Base-by-base conservation (phyloP, 1,139 yeast species). In the Taphrina pruni region DNA sequence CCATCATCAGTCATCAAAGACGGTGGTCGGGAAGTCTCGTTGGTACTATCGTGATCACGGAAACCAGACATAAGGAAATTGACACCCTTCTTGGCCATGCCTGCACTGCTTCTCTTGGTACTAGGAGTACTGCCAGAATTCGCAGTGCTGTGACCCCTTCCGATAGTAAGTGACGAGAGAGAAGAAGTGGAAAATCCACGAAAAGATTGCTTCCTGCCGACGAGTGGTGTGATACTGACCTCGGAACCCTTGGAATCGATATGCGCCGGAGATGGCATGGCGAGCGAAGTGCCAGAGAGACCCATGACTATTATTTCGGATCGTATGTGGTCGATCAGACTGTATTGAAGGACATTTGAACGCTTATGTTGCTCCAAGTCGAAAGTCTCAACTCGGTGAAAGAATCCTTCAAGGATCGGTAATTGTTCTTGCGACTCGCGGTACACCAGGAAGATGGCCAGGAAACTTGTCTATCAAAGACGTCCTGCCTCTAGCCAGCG, bases 181-280 rank as follows among this genome's bases (percentile, higher is more conserved):
- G 67, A 64, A 21, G 58, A 46, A 4, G 67, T 20, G 32, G 61
- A 54, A 48, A 64, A 64, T 6, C 67, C 67, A 36, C 67, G 67
- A 36, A 64, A 64, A 38, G 67, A 64, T 35, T 64, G 67, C 54
- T 64, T 64, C 55, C 67, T 32, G n/a, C 55, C 60, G 11, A 58
- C 62, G 26, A 58, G 51, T 32, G 51, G 62, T 14, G 51, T 32
- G 41, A 58, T 26, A 11, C 17, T 20, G 12, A 35, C 52, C 38
- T 58, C 62, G 11, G 62, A 26, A 6, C 26, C 21, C 41, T 58
- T 58, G n/a, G 62, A 20, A 11, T 58, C 62, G 20, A 58, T 36
- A 39, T 58, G 52, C 20, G 26, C 62, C 9, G 62, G 62, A 7
- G 62, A 58, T 6, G 62, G 62, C 62, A 58, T 17, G 41, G 65